These are phyloP conservation scores for Terana coerulea DNA, from an alignment of 768 basidiomycete genomes.

Conservation along the genomic window DNA sequence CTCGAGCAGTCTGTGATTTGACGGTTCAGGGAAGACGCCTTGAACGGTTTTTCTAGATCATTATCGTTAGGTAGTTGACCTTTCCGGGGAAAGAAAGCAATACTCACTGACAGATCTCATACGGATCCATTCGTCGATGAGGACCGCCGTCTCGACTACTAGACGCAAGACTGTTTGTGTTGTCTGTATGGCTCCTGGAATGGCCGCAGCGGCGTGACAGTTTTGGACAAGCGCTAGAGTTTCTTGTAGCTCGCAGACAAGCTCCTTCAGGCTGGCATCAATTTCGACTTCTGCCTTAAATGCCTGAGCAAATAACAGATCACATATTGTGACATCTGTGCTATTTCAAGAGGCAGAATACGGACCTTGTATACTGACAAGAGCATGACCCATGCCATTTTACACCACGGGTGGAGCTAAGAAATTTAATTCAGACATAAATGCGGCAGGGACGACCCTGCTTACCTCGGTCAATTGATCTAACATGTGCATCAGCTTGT, in stretches of 20 bases:
- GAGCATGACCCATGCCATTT: neutral
- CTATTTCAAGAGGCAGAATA: no score
- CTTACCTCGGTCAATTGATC: neutral
- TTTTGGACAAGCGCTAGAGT: neutral
- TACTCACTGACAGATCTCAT: neutral
- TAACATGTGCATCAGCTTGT: neutral
- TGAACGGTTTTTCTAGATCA: neutral
- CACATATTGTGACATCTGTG: no score
- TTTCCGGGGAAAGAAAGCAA: neutral
- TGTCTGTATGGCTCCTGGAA: neutral
- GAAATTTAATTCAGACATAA: no score
- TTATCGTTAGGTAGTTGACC: neutral
- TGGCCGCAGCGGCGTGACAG: neutral
- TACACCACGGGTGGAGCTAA: neutral
- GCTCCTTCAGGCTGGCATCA: neutral
- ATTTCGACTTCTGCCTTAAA: neutral
- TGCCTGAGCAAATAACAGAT: neutral
- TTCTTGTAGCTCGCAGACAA: neutral
- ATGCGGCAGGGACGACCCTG: neutral
- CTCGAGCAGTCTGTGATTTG: neutral
- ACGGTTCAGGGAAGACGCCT: neutral
- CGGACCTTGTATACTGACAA: neutral
- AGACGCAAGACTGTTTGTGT: neutral
- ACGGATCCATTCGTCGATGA: neutral
- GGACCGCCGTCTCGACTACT: neutral